phyloP scores from a whole-genome alignment of 108 stramenopile genomes.

The Cyclostephanos tholiformis region DNA sequence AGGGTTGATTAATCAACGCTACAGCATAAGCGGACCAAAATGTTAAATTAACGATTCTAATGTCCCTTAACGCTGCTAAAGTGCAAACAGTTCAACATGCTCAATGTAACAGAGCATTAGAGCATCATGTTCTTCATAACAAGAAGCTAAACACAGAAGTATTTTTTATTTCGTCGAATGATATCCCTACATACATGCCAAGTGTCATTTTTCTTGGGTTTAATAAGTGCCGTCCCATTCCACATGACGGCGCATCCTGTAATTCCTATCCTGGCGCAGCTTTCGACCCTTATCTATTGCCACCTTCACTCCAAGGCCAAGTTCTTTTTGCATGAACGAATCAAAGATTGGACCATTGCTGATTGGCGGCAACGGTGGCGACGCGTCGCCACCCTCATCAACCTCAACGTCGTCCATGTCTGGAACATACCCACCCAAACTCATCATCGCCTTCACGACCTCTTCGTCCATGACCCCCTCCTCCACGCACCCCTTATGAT shows the following conservation, averaged over 20 bases:
- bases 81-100: too few species aligned
- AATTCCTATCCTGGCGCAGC: conserved; percentile 48
- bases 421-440: conserved; percentile 35
- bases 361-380: conserved; percentile 29
- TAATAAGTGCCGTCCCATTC: conserved; percentile 51
- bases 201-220: background rate
- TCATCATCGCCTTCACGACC: conserved; percentile 53
- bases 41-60: background rate
- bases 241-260: conserved; percentile 47
- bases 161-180: background rate
- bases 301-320: conserved; percentile 29
- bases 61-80: too few species aligned
- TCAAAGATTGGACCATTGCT: conserved; percentile 52
- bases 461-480: conserved; percentile 62
- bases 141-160: background rate
- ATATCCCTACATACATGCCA: background rate
- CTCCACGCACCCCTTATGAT: conserved; percentile 55
- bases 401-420: background rate
- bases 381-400: background rate
- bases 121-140: background rate
- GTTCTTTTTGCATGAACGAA: conserved; percentile 43
- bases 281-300: conserved; percentile 47
- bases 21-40: too few species aligned
- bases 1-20: too few species aligned
- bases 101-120: background rate